Conservation (phyloP, 441 rosid genomes). For the Pelargonium myrrhifolium region DNA sequence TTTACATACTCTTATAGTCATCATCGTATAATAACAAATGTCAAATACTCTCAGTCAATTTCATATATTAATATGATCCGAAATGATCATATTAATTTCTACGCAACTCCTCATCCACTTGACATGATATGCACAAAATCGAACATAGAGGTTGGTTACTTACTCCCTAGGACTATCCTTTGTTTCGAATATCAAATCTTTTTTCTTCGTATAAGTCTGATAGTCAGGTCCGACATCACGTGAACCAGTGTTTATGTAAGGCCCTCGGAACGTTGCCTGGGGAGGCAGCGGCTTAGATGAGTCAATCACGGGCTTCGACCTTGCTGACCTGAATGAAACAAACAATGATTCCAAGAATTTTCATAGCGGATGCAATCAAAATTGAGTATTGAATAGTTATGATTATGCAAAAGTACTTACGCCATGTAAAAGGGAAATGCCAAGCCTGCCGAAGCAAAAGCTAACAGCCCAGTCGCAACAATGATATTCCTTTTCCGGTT, state of each 20-base stretch:
- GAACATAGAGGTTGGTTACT: background rate
- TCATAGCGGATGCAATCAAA: background rate
- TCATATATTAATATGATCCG: no score
- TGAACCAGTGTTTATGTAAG: conserved; percentile 88
- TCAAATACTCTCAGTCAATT: no score
- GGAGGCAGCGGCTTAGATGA: conserved; percentile 79
- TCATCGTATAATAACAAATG: no score
- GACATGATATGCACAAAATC: background rate
- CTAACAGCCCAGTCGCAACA: conserved; percentile 66
- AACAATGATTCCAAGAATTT: background rate
- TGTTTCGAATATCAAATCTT: background rate
- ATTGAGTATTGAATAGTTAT: background rate
- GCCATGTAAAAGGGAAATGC: conserved; percentile 82
- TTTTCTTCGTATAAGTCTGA: conserved; percentile 62
- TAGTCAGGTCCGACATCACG: conserved; percentile 87
- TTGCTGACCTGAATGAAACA: conserved; percentile 48
- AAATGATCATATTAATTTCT: no score
- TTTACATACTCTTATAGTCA: no score
- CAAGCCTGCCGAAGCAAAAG: conserved; percentile 69
- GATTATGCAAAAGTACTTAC: conserved; percentile 19
- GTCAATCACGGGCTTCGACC: conserved; percentile 63
- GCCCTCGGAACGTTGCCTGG: conserved; percentile 92
- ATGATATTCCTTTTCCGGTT: conserved; percentile 44
- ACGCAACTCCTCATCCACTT: no score
- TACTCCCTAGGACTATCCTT: background rate